Evolutionary conservation across 164 flowering plant genomes (phyloP), one percentile per base, ranked within the genome.

Genomic region (Liquidambar formosana): DNA sequence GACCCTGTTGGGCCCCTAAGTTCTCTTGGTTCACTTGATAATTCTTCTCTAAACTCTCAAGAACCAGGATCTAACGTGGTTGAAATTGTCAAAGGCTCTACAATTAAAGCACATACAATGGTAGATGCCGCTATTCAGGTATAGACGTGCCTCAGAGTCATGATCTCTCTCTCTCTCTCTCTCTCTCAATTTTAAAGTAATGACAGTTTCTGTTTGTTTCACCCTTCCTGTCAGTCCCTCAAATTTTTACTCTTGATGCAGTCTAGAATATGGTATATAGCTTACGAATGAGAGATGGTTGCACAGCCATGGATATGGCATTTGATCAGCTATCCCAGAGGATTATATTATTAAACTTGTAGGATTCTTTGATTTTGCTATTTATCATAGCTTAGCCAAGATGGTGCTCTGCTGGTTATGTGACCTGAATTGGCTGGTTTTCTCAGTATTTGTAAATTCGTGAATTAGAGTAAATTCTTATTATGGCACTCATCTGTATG

Each of bases 41-140:
- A 63, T 67, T 65, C 73, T 26, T 41, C 25, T 1, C 14, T 46
- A 10, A 51, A 15, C 33, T 63, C 76, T 47, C 77, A 75, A 69
- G 79, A 77, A 23, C 68, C 64, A 19, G 78, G 71, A 58, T 65
- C 79, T 72, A 68, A 63, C 51, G 79, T 73, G 14, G 38, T 64
- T 47, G 79, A 81, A 57, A 71, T 83, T 63, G 68, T 78, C 44
- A 67, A 67, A 23, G 81, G 73, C 43, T 83, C 86, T 19, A 77
- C 63, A 65, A 21, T 53, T 38, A 81, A 73, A 73, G 86, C 86
- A 45, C 71, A 69, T 5, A 21, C 63, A 22, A 81, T 83, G 86
- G 84, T 83, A 14, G 61, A 81, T 67, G 73, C 74, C 44, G 86
- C 86, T 57, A 70, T 80, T 63, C 66, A 80, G 84, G 86, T 83